These are phyloP conservation scores for Aegilops bicornis DNA, from an alignment of 176 grass and related monocot species.

Conservation along the genomic window DNA sequence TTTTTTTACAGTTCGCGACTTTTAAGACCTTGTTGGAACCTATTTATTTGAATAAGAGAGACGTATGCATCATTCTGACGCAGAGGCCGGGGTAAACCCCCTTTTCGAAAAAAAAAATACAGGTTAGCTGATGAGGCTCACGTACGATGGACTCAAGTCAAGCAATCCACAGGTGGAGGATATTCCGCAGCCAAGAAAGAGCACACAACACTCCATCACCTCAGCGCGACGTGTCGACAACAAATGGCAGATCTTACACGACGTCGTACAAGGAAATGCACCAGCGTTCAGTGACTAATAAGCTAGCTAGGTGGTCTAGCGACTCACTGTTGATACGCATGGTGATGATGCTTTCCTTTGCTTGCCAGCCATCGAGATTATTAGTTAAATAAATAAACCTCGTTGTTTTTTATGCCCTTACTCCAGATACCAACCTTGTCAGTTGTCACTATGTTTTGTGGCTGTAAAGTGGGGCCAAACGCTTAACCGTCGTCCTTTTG, in stretches of 20 bases:
- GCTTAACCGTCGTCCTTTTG: background rate
- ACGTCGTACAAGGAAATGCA: background rate
- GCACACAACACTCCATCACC: background rate
- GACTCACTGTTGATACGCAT: background rate
- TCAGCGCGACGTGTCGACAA: background rate
- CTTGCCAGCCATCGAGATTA: background rate
- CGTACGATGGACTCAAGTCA: background rate
- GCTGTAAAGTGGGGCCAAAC: background rate
- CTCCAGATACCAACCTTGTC: background rate
- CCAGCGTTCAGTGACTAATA: background rate
- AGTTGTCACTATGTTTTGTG: background rate
- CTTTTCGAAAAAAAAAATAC: too few species aligned
- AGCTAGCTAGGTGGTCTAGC: slow-evolving; percentile 11
- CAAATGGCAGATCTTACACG: background rate
- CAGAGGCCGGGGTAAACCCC: too few species aligned
- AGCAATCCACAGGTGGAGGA: background rate
- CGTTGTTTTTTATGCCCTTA: background rate
- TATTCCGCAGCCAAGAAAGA: background rate
- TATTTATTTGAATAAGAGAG: too few species aligned
- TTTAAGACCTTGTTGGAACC: too few species aligned
- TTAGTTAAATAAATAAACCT: background rate
- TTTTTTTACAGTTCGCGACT: too few species aligned
- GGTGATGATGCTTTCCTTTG: background rate
- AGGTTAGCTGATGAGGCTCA: too few species aligned
- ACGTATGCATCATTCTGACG: too few species aligned